Evolutionary conservation across 805 yeast species (phyloP), one percentile per base, ranked within the genome.

Genomic region (Wickerhamiella occidentalis): DNA sequence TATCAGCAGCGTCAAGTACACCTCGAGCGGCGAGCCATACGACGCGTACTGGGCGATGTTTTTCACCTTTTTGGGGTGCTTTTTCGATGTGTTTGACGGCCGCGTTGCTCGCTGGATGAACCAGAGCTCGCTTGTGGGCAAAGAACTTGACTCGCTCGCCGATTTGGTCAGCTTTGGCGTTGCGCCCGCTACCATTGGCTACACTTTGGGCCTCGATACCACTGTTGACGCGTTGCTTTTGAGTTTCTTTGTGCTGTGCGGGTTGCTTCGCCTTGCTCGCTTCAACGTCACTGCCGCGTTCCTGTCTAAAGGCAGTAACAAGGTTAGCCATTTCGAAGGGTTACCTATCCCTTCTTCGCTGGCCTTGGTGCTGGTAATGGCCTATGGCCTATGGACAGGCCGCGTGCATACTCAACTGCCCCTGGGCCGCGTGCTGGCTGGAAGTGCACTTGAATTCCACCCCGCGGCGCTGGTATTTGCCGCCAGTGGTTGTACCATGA

Each of bases 41-140:
- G 49, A 51, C 36, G 59, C 66, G n/a, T 90, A 83, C 68, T 74
- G 95, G 58, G 96, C 97, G 1, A 88, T 87, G 68, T 79, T 82
- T 56, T 86, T 84, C 68, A 85, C 87, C 40, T 73, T 84, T n/a
- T 70, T 90, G 56, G 98, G 98, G 4, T 76, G 90, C 61, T 86
- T 92, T 63, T 90, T 90, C 65, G 98, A 90, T 66, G 87, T 92
- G 64, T 84, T 92, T 64, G 98, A 92, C 64, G 98, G 98, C 30
- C 79, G 94, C 59, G 98, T 90, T 6, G 98, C 98, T 3, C 77
- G 98, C 61, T 75, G 92, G 69, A 78, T 96, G 68, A 83, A 87
- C 64, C 86, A 88, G 69, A 77, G 94, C 2, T 82, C 94, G 11
- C 73, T 92, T 49, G 85, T 92, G 84, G 98, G 98, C 53, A 97